Evolutionary conservation across 75 land plant species (phyloP), one percentile per base, ranked within the genome.

Genomic region (Pinus albicaulis): DNA sequence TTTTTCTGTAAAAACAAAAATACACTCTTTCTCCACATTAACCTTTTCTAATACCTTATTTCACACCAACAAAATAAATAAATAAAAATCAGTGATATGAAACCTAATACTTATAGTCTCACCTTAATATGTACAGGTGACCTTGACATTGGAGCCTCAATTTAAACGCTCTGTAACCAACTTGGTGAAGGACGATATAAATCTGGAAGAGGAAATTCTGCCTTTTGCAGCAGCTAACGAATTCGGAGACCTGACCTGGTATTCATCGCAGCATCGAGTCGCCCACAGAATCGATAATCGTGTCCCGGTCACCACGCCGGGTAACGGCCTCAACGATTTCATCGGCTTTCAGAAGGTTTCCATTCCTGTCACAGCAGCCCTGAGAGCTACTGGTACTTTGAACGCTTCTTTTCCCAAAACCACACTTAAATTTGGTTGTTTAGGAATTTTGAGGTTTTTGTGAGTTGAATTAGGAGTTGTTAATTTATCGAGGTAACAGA

Each of bases 161-260:
- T 92, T 92, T 81, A 92, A 89, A 70, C 59, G 93, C 48, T 86
- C 86, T 14, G 76, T 88, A 31, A 82, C 87, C 0, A 74, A 73
- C 70, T 7, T 16, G n/a, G 56, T 52, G 28, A 79, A 80, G 66
- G 56, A n/a, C 55, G 93, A 91, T 73, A 31, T 28, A 16, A 81
- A 82, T 36, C 63, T 91, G 79, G 88, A 74, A 12, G 89, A 81
- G 22, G 31, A 31, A 31, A 31, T 31, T 31, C 31, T 31, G 31
- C 31, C 31, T 31, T 31, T 31, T 31, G 31, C 89, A 26, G 58
- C 15, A 0, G 59, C 77, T 12, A 81, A 92, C 70, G 95, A 94
- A 79, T 94, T 90, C 55, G 97, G 84, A 3, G 97, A 94, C 74
- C 68, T 92, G 23, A 81, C 55, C 3, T 94, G 97, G 97, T 88